Conservation (phyloP, 306 rosid genomes). For the Gynostemma pentaphyllum region DNA sequence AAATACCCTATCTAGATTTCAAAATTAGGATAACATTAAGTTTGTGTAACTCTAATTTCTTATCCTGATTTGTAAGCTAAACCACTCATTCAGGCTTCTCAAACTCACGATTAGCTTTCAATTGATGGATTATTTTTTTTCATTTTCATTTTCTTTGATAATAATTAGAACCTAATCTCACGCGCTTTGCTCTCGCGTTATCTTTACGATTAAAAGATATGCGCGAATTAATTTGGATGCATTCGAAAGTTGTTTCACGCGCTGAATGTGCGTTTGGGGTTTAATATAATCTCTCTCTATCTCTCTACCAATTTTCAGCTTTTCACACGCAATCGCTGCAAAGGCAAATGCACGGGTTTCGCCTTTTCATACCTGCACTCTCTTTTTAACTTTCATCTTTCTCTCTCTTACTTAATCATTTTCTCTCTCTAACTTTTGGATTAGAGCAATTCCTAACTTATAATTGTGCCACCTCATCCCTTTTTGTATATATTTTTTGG, state of each 20-base stretch:
- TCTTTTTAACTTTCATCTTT: constrained; percentile 15
- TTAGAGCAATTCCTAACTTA: too few species aligned
- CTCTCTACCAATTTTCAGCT: constrained; percentile 46
- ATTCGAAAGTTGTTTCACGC: neutral
- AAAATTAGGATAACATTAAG: too few species aligned
- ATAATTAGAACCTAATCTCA: constrained; percentile 8
- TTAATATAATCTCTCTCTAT: neutral
- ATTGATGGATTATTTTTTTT: constrained; percentile 17
- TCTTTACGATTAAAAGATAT: neutral
- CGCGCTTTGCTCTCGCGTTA: neutral
- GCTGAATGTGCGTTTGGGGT: neutral
- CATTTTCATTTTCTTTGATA: neutral
- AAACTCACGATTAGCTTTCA: too few species aligned
- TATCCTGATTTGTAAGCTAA: too few species aligned
- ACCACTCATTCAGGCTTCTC: too few species aligned
- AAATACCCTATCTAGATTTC: too few species aligned
- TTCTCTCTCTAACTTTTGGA: constrained; percentile 19
- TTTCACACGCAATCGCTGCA: constrained; percentile 66
- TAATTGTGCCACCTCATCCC: too few species aligned
- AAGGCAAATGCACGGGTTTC: constrained; percentile 54
- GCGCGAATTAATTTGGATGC: neutral
- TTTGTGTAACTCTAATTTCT: too few species aligned
- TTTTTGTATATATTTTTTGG: too few species aligned
- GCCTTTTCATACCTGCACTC: constrained; percentile 37
- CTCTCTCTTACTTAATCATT: constrained; percentile 15